Base-by-base conservation (phyloP, 345 rosid genomes). In the Populus ilicifolia region DNA sequence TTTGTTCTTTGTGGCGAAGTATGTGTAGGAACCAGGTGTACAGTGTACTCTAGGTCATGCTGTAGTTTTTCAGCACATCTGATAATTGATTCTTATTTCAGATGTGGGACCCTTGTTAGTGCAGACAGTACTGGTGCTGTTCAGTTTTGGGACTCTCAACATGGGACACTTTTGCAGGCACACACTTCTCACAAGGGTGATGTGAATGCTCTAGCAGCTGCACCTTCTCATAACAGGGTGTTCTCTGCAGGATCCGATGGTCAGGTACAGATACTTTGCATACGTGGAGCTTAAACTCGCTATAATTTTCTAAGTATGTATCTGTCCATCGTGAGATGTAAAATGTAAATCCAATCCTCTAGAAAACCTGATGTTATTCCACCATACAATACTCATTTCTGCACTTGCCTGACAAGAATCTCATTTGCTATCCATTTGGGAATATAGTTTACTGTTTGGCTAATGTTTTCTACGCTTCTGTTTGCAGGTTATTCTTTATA, bases 171-270 rank as follows among this genome's bases (percentile, higher is more conserved):
- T 82, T 72, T 92, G 84, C 94, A 93, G 87, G 86, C 88, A 4
- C 96, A 90, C 84, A 83, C 97, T 69, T 80, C 76, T 48, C 99
- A 95, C 86, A 93, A 92, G 85, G 98, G 98, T 83, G 96, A 90
- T 84, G 98, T 85, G 69, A 89, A 93, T 84, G 77, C 97, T 59
- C 88, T 95, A 72, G 96, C 96, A 65, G 94, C 91, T 68, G 79
- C 92, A 52, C 99, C 99, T 77, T 90, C 89, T 83, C 97, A 93
- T 79, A 90, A 84, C 69, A 85, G 92, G 83, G 98, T 95, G 75
- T 95, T 90, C 76, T 93, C 98, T 80, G 91, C 97, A 67, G 98
- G 99, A 77, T 88, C 97, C 29, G 98, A 95, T 85, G 99, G 99
- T 79, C 95, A 93, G 98, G 98, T 93, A 77, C 74, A 75, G 41